Evolutionary conservation across 176 grass and related monocot species (phyloP).

Genomic region (Bromus sterilis): DNA sequence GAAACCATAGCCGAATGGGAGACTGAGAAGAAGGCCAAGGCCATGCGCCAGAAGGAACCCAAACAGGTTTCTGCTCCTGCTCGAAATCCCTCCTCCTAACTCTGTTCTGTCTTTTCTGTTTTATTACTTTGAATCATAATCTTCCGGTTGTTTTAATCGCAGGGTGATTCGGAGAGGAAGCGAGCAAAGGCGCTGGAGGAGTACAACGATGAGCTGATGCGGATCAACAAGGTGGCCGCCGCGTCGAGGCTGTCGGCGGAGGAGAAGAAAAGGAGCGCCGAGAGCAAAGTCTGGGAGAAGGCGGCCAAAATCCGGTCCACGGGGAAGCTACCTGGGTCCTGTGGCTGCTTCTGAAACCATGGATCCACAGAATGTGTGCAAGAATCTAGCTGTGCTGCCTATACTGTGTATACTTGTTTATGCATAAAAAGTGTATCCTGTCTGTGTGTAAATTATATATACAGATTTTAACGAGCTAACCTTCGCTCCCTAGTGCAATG

Average conservation of each 20-base stretch:
- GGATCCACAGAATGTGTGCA: background rate
- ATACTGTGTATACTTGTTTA: background rate
- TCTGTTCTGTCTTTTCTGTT: background rate
- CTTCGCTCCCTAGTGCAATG: background rate
- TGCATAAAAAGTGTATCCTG: background rate
- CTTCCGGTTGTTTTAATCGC: background rate
- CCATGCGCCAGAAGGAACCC: slow-evolving; percentile 31
- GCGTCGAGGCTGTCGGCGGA: slow-evolving; percentile 33
- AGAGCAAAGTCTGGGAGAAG: slow-evolving; percentile 46
- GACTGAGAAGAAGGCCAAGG: slow-evolving; percentile 55
- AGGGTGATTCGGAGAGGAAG: slow-evolving; percentile 39
- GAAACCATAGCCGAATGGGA: slow-evolving; percentile 59
- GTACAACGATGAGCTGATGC: slow-evolving; percentile 43
- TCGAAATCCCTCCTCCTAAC: background rate
- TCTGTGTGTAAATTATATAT: background rate
- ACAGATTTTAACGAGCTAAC: background rate
- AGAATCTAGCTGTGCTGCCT: background rate
- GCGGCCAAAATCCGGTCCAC: slow-evolving; percentile 29
- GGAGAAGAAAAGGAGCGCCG: slow-evolving; percentile 45
- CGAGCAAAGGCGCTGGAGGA: slow-evolving; percentile 29
- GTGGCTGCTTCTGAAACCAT: slow-evolving; percentile 37
- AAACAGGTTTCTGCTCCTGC: slow-evolving; percentile 40
- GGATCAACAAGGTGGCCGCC: slow-evolving; percentile 41
- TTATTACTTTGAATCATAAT: background rate
- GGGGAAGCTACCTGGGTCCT: slow-evolving; percentile 38